Conservation (phyloP, 73 alveolate genomes). For the Tetrahymena malaccensis region DNA sequence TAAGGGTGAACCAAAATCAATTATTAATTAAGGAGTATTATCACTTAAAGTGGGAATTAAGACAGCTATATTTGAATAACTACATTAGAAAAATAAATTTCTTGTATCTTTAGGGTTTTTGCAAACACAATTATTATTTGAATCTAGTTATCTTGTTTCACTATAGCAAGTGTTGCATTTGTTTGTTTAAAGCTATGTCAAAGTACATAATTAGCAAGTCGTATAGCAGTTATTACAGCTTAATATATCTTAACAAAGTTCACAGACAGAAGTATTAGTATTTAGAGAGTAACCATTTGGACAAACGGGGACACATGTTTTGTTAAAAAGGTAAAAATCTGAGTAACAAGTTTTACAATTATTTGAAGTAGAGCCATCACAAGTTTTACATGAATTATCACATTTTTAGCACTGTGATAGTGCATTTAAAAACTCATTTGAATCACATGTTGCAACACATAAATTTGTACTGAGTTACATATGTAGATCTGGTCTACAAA, state of each 20-base stretch:
- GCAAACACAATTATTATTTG: background rate
- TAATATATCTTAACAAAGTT: background rate
- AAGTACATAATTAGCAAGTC: background rate
- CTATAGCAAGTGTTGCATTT: background rate
- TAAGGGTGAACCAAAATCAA: background rate
- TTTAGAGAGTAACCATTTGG: background rate
- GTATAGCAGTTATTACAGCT: background rate
- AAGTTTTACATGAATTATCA: background rate
- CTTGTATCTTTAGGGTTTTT: background rate
- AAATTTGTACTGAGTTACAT: background rate
- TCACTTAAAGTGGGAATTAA: background rate
- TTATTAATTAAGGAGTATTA: background rate
- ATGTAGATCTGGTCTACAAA: background rate
- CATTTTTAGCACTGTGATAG: background rate
- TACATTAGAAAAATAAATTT: background rate
- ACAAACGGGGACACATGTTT: background rate
- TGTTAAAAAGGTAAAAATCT: background rate
- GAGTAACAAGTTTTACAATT: background rate
- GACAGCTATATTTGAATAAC: background rate
- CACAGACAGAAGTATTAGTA: background rate
- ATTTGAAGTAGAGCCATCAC: background rate
- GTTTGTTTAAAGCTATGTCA: background rate
- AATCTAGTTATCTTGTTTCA: background rate
- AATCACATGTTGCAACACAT: background rate
- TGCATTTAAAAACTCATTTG: background rate